Evolutionary conservation across 495 filamentous ascomycete species (phyloP).

Genomic region (Annulohypoxylon stygium): DNA sequence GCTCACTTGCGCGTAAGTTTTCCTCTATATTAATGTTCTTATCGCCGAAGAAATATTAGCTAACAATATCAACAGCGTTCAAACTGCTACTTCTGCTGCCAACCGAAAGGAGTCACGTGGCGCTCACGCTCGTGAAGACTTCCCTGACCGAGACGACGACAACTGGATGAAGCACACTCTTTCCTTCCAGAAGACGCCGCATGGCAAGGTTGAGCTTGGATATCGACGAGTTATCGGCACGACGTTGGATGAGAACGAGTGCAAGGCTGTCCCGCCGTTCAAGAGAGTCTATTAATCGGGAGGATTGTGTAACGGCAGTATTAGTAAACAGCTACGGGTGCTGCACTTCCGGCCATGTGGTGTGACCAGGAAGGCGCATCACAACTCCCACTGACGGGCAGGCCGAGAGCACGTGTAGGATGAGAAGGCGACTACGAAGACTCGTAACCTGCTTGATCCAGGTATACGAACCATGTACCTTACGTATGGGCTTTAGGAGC

Average conservation of each 20-base stretch:
- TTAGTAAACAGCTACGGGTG: slow-evolving; percentile 13
- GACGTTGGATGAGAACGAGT: slow-evolving; percentile 91
- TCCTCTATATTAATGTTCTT: not conserved
- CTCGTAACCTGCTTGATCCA: slow-evolving; percentile 14
- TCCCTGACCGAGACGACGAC: slow-evolving; percentile 89
- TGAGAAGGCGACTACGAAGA: slow-evolving; percentile 5
- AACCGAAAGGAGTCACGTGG: slow-evolving; percentile 95
- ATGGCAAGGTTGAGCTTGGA: slow-evolving; percentile 79
- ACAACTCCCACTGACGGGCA: slow-evolving; percentile 11
- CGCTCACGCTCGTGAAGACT: slow-evolving; percentile 96
- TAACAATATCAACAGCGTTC: slow-evolving; percentile 62
- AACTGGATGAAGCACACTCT: slow-evolving; percentile 99
- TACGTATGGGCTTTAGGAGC: slow-evolving; percentile 38
- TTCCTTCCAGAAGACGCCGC: slow-evolving; percentile 89
- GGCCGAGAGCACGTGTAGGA: slow-evolving; percentile 6
- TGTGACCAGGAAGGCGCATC: slow-evolving; percentile 18
- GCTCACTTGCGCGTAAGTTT: slow-evolving; percentile 89
- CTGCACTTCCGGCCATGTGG: slow-evolving; percentile 20
- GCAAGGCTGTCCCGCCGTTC: slow-evolving; percentile 88
- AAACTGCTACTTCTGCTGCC: slow-evolving; percentile 88
- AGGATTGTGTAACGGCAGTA: not conserved
- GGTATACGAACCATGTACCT: slow-evolving; percentile 46
- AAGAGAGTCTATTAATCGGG: slow-evolving; percentile 80
- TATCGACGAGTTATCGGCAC: slow-evolving; percentile 82
- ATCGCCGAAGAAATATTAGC: slow-evolving; percentile 1